phyloP scores from a whole-genome alignment of 1,284 basidiomycete genomes.

The Pyrrhoderma lamaoense region DNA sequence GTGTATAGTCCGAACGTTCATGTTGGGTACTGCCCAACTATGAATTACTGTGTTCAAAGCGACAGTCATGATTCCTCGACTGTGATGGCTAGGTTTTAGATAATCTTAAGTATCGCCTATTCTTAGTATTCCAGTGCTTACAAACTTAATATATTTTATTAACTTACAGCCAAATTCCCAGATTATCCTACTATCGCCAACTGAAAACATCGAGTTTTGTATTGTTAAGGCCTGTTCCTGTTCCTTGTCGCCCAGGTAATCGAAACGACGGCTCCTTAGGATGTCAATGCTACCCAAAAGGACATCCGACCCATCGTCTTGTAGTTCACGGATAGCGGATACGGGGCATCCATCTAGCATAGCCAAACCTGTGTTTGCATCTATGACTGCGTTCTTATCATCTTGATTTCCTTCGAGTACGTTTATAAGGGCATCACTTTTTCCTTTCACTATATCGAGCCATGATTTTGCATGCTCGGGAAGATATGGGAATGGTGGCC shows the following conservation, averaged over 20 bases:
- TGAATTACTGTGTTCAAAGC: slow-evolving; percentile 24
- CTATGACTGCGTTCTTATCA: neutral
- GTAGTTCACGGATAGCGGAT: slow-evolving; percentile 18
- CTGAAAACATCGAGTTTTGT: slow-evolving; percentile 13
- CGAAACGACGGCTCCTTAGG: slow-evolving; percentile 4
- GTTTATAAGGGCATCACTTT: slow-evolving; percentile 9
- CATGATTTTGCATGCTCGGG: slow-evolving; percentile 19
- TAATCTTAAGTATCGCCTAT: slow-evolving; percentile 21
- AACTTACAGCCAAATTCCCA: slow-evolving; percentile 21
- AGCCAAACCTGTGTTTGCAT: slow-evolving; percentile 2
- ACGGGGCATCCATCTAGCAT: slow-evolving; percentile 16
- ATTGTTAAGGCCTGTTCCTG: slow-evolving; percentile 3
- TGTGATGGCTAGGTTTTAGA: slow-evolving; percentile 25
- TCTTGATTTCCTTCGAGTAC: neutral
- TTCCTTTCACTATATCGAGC: slow-evolving; percentile 10
- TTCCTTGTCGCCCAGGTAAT: slow-evolving; percentile 13
- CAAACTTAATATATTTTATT: neutral
- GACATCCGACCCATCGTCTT: slow-evolving; percentile 17
- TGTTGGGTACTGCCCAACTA: slow-evolving; percentile 26
- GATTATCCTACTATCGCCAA: slow-evolving; percentile 17
- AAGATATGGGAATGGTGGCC: slow-evolving; percentile 21
- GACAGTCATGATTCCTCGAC: slow-evolving; percentile 27
- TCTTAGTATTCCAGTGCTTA: neutral
- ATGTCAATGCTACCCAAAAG: slow-evolving; percentile 19
- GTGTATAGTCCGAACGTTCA: slow-evolving; percentile 23